Evolutionary conservation across 2,329 filamentous ascomycete genomes (phyloP).

Genomic region (Aspergillus viridinutans): DNA sequence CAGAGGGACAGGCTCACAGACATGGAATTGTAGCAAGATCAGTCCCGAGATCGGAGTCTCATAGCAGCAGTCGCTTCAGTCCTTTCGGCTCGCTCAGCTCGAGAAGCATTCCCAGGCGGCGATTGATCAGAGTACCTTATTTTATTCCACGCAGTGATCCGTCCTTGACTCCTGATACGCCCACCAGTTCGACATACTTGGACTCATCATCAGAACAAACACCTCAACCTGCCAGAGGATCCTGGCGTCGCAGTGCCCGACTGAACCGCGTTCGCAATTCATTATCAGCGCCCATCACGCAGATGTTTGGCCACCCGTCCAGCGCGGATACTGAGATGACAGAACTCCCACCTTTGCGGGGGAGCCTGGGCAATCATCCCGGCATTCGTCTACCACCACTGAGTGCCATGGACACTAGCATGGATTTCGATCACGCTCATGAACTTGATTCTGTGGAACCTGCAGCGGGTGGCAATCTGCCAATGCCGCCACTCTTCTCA

Average conservation of each 20-base stretch:
- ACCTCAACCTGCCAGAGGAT: constrained; percentile 27
- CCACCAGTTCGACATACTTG: constrained; percentile 23
- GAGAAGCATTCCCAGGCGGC: constrained; percentile 38
- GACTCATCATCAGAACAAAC: constrained; percentile 23
- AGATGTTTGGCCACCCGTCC: constrained; percentile 40
- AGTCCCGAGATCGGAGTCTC: constrained; percentile 31
- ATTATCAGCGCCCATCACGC: constrained; percentile 40
- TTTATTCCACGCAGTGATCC: constrained; percentile 36
- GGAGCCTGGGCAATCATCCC: constrained; percentile 28
- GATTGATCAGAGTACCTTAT: constrained; percentile 37
- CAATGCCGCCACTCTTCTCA: constrained; percentile 22
- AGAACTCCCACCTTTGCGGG: constrained; percentile 26
- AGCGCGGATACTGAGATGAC: constrained; percentile 22
- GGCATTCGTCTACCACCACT: constrained; percentile 33
- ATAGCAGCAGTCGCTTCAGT: constrained; percentile 36
- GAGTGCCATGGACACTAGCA: constrained; percentile 36
- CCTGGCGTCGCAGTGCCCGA: constrained; percentile 39
- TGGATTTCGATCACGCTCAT: constrained; percentile 38
- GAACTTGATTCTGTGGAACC: constrained; percentile 43
- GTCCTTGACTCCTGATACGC: constrained; percentile 25
- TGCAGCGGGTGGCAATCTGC: constrained; percentile 27
- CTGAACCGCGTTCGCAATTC: constrained; percentile 43
- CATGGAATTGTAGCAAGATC: constrained; percentile 39
- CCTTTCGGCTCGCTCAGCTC: constrained; percentile 38
- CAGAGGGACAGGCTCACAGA: constrained; percentile 43